phyloP scores from a whole-genome alignment of 495 filamentous ascomycete species.

The Amniculicola lignicola region DNA sequence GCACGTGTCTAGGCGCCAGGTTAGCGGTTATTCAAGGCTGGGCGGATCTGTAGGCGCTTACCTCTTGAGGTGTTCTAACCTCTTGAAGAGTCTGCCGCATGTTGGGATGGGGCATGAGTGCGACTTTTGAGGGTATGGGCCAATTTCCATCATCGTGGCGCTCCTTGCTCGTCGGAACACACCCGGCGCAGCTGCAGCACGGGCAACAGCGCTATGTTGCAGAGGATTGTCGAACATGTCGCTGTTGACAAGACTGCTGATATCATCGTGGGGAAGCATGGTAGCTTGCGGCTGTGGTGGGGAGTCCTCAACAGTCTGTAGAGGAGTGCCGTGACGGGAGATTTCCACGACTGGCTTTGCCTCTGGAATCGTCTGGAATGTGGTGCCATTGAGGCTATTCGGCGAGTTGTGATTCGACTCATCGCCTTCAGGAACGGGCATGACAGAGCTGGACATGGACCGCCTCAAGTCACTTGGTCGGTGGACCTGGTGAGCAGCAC shows the following conservation, averaged over 20 bases:
- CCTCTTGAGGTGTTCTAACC: conserved; percentile 98
- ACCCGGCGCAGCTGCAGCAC: conserved; percentile 52
- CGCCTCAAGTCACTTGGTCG: conserved; percentile 83
- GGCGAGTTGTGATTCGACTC: conserved; percentile 69
- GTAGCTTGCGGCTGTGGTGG: conserved; percentile 65
- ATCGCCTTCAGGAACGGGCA: conserved; percentile 74
- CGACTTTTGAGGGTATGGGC: conserved; percentile 94
- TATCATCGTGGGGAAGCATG: conserved; percentile 65
- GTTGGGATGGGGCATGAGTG: conserved; percentile 99
- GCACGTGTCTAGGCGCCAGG: conserved; percentile 75
- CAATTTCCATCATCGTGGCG: conserved; percentile 93
- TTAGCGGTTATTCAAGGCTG: conserved; percentile 50
- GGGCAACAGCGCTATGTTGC: conserved; percentile 60
- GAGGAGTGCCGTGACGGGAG: conserved; percentile 83
- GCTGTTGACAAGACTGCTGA: conserved; percentile 60
- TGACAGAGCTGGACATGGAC: conserved; percentile 85
- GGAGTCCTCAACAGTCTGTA: conserved; percentile 75
- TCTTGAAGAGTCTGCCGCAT: conserved; percentile 96
- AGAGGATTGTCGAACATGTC: conserved; percentile 58
- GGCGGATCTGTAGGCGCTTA: conserved; percentile 51
- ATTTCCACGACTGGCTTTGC: conserved; percentile 74
- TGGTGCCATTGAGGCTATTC: conserved; percentile 54
- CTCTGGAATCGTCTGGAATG: conserved; percentile 48
- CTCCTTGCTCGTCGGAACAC: conserved; percentile 88
- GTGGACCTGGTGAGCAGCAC: conserved; percentile 58